These are phyloP conservation scores for Solanum arcanum DNA, from an alignment of 257 asterid species.

Conservation along the genomic window DNA sequence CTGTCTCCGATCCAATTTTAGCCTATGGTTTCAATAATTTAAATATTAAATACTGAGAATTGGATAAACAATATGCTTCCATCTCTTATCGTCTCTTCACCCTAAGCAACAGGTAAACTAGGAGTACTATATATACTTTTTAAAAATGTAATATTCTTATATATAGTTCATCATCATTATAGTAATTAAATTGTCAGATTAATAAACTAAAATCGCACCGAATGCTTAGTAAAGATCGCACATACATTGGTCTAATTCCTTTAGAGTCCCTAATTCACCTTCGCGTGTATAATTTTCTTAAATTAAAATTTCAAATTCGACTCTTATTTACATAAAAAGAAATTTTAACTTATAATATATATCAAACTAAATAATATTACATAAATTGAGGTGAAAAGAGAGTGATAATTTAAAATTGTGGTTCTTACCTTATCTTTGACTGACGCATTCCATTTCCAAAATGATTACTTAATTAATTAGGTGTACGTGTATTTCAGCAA, in stretches of 20 bases:
- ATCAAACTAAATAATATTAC: too few relatives aligned
- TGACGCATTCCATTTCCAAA: neutral
- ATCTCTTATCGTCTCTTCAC: neutral
- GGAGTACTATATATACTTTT: neutral
- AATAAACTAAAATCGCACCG: too few relatives aligned
- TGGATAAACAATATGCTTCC: neutral
- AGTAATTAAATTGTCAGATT: too few relatives aligned
- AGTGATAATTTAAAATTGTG: neutral
- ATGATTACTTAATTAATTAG: neutral
- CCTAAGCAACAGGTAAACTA: neutral
- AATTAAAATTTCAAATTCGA: too few relatives aligned
- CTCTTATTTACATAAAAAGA: rapidly evolving
- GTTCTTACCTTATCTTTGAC: neutral
- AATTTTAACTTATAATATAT: rapidly evolving
- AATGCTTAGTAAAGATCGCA: too few relatives aligned
- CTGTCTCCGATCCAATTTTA: neutral
- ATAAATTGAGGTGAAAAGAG: rapidly evolving
- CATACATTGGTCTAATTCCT: too few relatives aligned
- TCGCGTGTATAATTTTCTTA: too few relatives aligned
- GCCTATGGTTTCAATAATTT: neutral
- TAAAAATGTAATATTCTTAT: neutral
- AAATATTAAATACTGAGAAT: neutral
- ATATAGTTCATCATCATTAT: neutral
- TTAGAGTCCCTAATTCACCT: too few relatives aligned
- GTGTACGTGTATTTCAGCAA: neutral